Conservation (phyloP, 164 flowering plant species). For the Magnolia officinalis region DNA sequence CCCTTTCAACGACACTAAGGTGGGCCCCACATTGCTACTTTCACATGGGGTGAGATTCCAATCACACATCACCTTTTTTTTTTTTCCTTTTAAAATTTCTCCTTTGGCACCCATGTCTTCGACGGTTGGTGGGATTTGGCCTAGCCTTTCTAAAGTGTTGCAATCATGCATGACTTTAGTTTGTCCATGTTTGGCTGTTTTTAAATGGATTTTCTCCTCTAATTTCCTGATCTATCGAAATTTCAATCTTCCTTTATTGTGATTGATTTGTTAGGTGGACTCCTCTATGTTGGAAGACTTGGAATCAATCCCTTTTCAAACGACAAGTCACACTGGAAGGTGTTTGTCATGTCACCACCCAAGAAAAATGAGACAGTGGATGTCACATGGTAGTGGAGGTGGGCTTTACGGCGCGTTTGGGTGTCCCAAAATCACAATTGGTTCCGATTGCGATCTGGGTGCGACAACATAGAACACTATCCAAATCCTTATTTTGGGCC, state of each 20-base stretch:
- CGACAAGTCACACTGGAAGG: not conserved
- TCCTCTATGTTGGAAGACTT: constrained; percentile 3
- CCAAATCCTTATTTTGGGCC: no score
- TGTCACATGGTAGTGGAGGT: not conserved
- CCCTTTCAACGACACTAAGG: not conserved
- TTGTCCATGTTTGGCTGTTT: not conserved
- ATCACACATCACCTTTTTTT: not conserved
- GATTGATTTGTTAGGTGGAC: not conserved
- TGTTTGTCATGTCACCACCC: not conserved
- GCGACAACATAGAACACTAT: no score
- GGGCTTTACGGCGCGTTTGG: no score
- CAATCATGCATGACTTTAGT: not conserved
- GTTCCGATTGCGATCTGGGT: no score
- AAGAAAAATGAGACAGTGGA: not conserved
- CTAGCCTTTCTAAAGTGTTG: not conserved
- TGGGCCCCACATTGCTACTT: not conserved
- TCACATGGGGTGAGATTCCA: constrained; percentile 1
- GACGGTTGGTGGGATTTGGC: not conserved
- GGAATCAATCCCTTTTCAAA: not conserved
- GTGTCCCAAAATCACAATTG: no score
- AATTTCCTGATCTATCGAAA: not conserved
- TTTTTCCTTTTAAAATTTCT: not conserved
- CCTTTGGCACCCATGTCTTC: not conserved
- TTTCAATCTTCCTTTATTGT: not conserved
- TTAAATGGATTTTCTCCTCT: not conserved